Evolutionary conservation across 2,329 filamentous ascomycete genomes (phyloP).

Genomic region (Huntiella omanensis): DNA sequence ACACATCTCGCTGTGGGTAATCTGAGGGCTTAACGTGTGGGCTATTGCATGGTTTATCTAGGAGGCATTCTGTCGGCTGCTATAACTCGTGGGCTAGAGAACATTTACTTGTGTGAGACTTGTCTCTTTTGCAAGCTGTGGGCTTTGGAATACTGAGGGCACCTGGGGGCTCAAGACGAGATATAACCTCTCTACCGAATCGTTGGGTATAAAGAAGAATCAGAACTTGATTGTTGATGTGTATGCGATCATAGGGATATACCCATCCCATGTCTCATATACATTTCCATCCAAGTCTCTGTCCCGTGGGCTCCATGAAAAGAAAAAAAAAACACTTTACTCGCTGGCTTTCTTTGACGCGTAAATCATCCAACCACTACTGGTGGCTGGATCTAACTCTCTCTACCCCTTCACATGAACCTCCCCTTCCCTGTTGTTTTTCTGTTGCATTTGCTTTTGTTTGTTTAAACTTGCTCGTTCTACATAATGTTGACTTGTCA

Average conservation of each 20-base stretch:
- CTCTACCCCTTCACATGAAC: no score
- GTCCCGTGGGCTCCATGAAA: no score
- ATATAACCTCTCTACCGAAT: constrained; percentile 11
- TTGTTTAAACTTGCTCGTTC: background rate
- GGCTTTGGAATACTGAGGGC: constrained; percentile 12
- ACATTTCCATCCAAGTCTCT: no score
- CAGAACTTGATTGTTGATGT: no score
- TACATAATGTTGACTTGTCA: constrained; percentile 2
- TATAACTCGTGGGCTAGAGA: constrained; percentile 12
- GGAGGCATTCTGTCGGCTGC: constrained; percentile 12
- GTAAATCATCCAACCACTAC: no score
- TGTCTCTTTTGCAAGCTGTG: constrained; percentile 3
- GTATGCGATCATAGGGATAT: no score
- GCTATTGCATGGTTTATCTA: constrained; percentile 11
- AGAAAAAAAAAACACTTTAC: no score
- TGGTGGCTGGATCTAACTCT: no score
- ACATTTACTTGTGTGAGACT: constrained; percentile 5
- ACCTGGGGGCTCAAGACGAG: constrained; percentile 12
- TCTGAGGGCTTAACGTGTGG: constrained; percentile 11
- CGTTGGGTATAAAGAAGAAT: constrained; percentile 8
- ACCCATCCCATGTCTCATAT: no score
- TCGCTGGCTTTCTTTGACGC: no score
- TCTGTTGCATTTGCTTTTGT: background rate
- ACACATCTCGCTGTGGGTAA: constrained; percentile 1
- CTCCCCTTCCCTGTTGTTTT: background rate